Conservation (phyloP, 805 yeast genomes). For the Schizosaccharomyces lindneri region DNA sequence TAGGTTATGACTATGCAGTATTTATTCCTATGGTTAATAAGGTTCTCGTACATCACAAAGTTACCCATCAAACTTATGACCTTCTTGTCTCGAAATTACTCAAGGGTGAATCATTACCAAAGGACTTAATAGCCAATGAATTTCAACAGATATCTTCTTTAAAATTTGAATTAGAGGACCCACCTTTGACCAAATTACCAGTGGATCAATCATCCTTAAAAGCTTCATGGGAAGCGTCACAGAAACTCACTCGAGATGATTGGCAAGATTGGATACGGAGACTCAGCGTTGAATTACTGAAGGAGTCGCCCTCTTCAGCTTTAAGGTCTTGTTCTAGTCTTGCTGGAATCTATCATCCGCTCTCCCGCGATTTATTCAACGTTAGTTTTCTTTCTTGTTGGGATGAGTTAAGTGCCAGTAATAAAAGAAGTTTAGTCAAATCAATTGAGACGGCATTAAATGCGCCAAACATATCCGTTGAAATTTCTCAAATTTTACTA, state of each 20-base stretch:
- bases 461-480: constrained; percentile 83
- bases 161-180: constrained; percentile 32
- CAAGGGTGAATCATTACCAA: constrained; percentile 69
- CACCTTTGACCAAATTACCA: constrained; percentile 49
- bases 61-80: constrained; percentile 54
- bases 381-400: constrained; percentile 90
- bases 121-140: constrained; percentile 34
- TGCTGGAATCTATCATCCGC: constrained; percentile 65
- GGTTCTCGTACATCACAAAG: constrained; percentile 28
- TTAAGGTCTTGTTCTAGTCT: constrained; percentile 74
- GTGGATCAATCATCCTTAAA: constrained; percentile 37
- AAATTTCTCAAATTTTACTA: constrained; percentile 67
- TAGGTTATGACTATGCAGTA: constrained; percentile 63
- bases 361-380: constrained; percentile 77
- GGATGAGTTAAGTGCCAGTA: constrained; percentile 69
- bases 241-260: constrained; percentile 73
- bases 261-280: constrained; percentile 96
- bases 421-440: constrained; percentile 71
- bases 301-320: constrained; percentile 86
- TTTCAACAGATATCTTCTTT: constrained; percentile 21
- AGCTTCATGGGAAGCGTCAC: constrained; percentile 77
- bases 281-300: constrained; percentile 58
- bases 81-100: constrained; percentile 53
- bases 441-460: constrained; percentile 68
- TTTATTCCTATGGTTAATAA: constrained; percentile 64